phyloP scores from a whole-genome alignment of 2,329 filamentous ascomycete species.

The Teratosphaeria epicoccoides region DNA sequence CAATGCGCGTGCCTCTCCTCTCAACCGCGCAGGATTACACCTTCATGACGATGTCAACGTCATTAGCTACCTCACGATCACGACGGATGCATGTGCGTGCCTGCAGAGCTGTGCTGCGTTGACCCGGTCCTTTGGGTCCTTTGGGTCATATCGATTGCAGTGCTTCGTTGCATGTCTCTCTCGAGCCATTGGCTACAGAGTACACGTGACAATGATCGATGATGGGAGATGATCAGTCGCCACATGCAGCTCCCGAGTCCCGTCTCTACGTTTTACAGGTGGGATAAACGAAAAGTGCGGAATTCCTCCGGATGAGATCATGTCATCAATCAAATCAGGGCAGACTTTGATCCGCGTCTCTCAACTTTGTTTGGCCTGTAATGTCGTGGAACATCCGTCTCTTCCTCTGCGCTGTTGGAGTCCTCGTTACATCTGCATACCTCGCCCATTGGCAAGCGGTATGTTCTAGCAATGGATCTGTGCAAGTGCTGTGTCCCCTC shows the following conservation, averaged over 20 bases:
- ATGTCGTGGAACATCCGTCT: background rate
- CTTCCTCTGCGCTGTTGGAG: background rate
- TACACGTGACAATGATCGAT: too few relatives aligned
- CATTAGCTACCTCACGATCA: background rate
- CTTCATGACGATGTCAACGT: conserved; percentile 3
- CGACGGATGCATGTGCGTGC: background rate
- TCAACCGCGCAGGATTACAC: background rate
- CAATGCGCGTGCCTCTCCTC: background rate
- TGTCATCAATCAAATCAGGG: too few relatives aligned
- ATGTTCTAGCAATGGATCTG: background rate
- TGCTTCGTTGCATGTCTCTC: too few relatives aligned
- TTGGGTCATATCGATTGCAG: too few relatives aligned
- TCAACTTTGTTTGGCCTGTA: background rate
- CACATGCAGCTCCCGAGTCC: too few relatives aligned
- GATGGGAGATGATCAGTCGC: too few relatives aligned
- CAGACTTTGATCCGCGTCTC: background rate
- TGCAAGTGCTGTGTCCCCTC: background rate
- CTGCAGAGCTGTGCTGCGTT: background rate
- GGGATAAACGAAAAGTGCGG: too few relatives aligned
- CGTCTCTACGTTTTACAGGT: too few relatives aligned
- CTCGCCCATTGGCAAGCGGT: background rate
- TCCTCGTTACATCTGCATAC: background rate
- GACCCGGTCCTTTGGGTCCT: background rate
- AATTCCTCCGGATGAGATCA: too few relatives aligned
- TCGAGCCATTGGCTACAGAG: too few relatives aligned